phyloP scores from a whole-genome alignment of 164 flowering plant species.

The Hamamelis virginiana region DNA sequence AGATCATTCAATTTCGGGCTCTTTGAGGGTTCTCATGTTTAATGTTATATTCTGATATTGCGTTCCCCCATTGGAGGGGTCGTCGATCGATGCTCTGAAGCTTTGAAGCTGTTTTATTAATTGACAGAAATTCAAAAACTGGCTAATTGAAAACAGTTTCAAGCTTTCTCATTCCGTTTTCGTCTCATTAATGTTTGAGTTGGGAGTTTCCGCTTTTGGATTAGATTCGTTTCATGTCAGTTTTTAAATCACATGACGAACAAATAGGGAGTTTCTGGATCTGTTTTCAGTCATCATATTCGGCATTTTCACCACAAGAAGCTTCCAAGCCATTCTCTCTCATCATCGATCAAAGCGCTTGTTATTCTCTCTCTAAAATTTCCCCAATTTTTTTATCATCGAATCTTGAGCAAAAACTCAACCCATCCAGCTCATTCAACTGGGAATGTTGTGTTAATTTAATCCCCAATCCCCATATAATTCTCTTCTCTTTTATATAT shows the following conservation, averaged over 20 bases:
- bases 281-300: not conserved
- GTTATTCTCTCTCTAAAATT: not conserved
- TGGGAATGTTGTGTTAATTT: slow-evolving; percentile 4
- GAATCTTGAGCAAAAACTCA: not conserved
- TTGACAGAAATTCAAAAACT: too few relatives aligned
- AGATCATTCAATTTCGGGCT: too few relatives aligned
- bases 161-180: too few relatives aligned
- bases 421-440: slow-evolving; percentile 3
- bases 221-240: too few relatives aligned
- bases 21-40: too few relatives aligned
- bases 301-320: not conserved
- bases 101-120: too few relatives aligned
- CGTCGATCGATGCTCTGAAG: too few relatives aligned
- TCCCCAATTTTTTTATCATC: not conserved
- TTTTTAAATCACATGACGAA: not conserved
- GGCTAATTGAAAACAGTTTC: too few relatives aligned
- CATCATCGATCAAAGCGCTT: not conserved
- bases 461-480: not conserved
- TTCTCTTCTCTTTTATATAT: not conserved
- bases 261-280: not conserved
- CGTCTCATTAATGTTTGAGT: too few relatives aligned
- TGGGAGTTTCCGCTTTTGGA: too few relatives aligned
- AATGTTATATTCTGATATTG: too few relatives aligned
- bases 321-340: slow-evolving; percentile 2
- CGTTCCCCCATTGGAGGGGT: too few relatives aligned